phyloP scores from a whole-genome alignment of 2,329 filamentous ascomycete genomes.

The Epichloe bromicola region DNA sequence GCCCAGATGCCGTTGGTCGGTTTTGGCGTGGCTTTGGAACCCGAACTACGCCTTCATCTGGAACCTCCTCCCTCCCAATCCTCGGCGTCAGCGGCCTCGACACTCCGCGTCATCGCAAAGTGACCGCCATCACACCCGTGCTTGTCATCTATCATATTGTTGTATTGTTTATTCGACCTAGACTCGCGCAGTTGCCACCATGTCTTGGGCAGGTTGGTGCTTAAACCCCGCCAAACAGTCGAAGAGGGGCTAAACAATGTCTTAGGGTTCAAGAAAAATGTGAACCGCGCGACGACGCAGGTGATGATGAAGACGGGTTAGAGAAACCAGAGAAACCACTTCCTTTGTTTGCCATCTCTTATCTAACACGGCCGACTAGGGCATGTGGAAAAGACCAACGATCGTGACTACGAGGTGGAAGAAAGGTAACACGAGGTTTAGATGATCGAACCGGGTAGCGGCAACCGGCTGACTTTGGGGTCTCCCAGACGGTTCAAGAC shows the following conservation, averaged over 20 bases:
- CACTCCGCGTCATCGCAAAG: not conserved
- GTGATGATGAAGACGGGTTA: slow-evolving; percentile 98
- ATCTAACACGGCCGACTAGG: slow-evolving; percentile 32
- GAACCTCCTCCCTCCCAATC: not conserved
- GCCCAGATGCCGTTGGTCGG: slow-evolving; percentile 7
- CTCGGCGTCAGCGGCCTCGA: not conserved
- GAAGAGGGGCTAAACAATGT: slow-evolving; percentile 20
- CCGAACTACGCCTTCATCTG: slow-evolving; percentile 5
- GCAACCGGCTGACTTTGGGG: slow-evolving; percentile 9
- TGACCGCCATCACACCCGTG: not conserved
- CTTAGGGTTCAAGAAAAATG: slow-evolving; percentile 63
- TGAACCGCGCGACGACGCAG: slow-evolving; percentile 97
- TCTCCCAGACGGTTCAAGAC: slow-evolving; percentile 75
- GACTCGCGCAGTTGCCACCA: slow-evolving; percentile 22
- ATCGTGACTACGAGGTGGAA: slow-evolving; percentile 97
- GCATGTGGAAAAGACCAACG: slow-evolving; percentile 96
- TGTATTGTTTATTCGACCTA: slow-evolving; percentile 1
- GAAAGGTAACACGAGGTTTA: slow-evolving; percentile 48
- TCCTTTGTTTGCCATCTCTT: no score
- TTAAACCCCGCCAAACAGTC: slow-evolving; percentile 14
- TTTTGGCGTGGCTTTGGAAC: slow-evolving; percentile 21
- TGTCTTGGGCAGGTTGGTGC: slow-evolving; percentile 58
- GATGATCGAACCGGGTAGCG: not conserved
- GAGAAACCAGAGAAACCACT: slow-evolving; percentile 17
- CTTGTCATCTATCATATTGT: not conserved